Evolutionary conservation across 805 yeast species (phyloP), one percentile per base, ranked within the genome.

Genomic region (Candida dendrica): DNA sequence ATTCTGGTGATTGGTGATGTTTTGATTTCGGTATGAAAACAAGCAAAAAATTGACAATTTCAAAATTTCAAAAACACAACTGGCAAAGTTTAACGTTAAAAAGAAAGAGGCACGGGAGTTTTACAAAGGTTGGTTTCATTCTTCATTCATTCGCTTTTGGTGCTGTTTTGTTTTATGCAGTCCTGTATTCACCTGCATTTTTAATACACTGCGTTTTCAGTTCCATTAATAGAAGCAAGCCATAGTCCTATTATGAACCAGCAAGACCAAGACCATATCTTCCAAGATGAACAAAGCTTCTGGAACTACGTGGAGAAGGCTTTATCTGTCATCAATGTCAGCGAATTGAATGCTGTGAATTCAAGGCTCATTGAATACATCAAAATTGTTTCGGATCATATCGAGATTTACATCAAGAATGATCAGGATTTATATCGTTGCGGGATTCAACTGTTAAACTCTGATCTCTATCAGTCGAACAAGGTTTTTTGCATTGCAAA

Each of bases 401-500:
- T 54, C 13, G 45, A 48, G 6, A 51, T 54, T 33, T 52, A 47
- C 32, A 41, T 56, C 17, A 48, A 46, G 17, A 43, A 48, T 6
- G 61, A 58, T 41, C 55, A 54, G 30, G 71, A 64, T 38, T 40
- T 66, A 18, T 66, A 65, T 41, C 55, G 65, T 18, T 55, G 67
- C 45, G 68, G 63, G 2, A 45, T 64, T 13, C 47, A 53, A 14
- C 41, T 68, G 19, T 53, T 61, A 2, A 63, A 62, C 29, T 64
- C 70, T 0, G 42, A 46, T 6, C 26, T 62, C 13, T 75, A 71
- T 47, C 61, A 61, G 31, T 40, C 48, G 2, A 64, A 73, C 42
- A 49, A 56, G 41, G 61, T 60, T 26, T 76, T 75, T 51, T 74
- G 79, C 43, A 47, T 75, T 3, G 60, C 79, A 33, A 76, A 76